Base-by-base conservation (phyloP, 345 rosid genomes). In the Salix koriyanagi region DNA sequence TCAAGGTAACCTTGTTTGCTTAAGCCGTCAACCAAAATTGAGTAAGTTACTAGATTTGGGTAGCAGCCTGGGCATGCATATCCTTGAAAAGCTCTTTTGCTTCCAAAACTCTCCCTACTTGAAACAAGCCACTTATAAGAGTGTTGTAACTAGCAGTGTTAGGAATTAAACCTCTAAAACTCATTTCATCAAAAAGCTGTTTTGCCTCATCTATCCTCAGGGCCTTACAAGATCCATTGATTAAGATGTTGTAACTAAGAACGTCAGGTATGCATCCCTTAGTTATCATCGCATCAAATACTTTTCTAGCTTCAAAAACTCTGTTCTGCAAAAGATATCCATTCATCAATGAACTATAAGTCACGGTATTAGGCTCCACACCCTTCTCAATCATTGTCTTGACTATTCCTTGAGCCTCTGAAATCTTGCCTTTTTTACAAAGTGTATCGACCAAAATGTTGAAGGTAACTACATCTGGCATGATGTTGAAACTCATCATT, bases 341-440 rank as follows among this genome's bases (percentile, higher is more conserved):
- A 25, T 16, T 50, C 42, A 76, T 54, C 58, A 54, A n/a, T 3
- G 13, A 23, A n/a, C 2, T 1, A 14, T 46, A 75, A 1, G 66
- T 67, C 12, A 67, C 19, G 2, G 23, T 25, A 30, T 75, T 14
- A 67, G 78, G 54, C 52, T 25, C 41, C 25, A 75, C 19, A 19
- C 66, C 78, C 36, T 68, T 52, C 13, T 19, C 36, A 36, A 14
- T 75, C 66, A 75, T 75, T 41, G 25, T 25, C 14, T 50, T 61
- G 2, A 67, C n/a, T 5, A 75, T 23, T 23, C 61, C 66, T 21
- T 67, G 48, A 50, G 72, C 78, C 69, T 50, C 46, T 11, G 41
- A 54, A 39, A 54, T 54, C 72, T 32, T 67, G 19, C 77, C 76
- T 2, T 16, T 2, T 44, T 74, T 65, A 19, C 61, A 74, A 7